phyloP scores from a whole-genome alignment of 495 filamentous ascomycete genomes.

The Penicillium egyptiacum region DNA sequence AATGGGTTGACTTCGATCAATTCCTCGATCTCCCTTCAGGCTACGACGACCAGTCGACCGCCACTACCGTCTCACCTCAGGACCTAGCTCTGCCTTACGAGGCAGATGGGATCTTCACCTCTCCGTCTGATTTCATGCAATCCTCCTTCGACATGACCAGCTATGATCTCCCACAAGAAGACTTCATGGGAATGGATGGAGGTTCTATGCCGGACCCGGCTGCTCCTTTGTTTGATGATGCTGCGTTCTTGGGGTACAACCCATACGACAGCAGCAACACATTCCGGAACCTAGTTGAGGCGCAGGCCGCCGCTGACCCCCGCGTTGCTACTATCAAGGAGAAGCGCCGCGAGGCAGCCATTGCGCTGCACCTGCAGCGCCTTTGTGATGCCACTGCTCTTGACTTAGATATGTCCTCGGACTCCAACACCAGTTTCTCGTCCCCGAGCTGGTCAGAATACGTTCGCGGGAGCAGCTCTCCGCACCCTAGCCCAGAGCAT shows the following conservation, averaged over 20 bases:
- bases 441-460: conserved; percentile 41
- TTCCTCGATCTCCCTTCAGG: conserved; percentile 38
- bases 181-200: conserved; percentile 24
- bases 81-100: conserved; percentile 35
- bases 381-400: conserved; percentile 34
- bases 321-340: conserved; percentile 41
- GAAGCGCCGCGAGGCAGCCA: conserved; percentile 47
- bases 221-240: conserved; percentile 29
- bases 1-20: conserved; percentile 43
- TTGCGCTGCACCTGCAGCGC: conserved; percentile 44
- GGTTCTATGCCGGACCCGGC: conserved; percentile 26
- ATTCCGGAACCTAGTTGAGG: conserved; percentile 42
- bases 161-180: conserved; percentile 26
- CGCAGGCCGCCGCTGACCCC: conserved; percentile 40
- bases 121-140: conserved; percentile 24
- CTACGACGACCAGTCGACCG: conserved; percentile 36
- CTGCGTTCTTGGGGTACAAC: conserved; percentile 25
- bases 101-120: conserved; percentile 25
- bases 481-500: conserved; percentile 24
- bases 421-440: conserved; percentile 39
- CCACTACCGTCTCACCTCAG: conserved; percentile 37
- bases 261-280: conserved; percentile 23
- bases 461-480: conserved; percentile 31
- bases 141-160: conserved; percentile 31
- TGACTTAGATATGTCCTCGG: conserved; percentile 33